phyloP scores from a whole-genome alignment of 192 early-diverging fungal species.

The Jimgerdemannia lactiflua region DNA sequence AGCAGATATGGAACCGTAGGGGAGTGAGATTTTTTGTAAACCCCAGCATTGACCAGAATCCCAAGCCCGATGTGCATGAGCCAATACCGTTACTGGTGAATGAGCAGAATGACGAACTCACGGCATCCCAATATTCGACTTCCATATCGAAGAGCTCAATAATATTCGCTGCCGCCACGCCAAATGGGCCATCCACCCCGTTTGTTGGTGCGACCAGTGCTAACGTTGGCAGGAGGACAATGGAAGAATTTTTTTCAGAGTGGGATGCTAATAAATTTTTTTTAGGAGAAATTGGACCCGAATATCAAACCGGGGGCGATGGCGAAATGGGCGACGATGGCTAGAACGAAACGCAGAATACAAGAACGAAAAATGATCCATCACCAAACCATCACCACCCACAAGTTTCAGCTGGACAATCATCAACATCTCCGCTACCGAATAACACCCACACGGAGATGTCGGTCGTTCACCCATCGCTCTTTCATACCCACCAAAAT shows the following conservation, averaged over 20 bases:
- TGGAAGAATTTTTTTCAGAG: not conserved
- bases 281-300: too few relatives aligned
- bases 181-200: not conserved
- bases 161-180: not conserved
- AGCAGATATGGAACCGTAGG: conserved; percentile 10
- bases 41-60: not conserved
- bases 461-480: too few relatives aligned
- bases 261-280: not conserved
- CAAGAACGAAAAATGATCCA: not conserved
- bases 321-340: not conserved
- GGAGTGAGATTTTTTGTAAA: not conserved
- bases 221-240: not conserved
- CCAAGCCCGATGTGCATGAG: not conserved
- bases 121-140: not conserved
- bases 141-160: not conserved
- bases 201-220: not conserved
- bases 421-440: too few relatives aligned
- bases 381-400: not conserved
- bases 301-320: not conserved
- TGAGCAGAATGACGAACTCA: not conserved
- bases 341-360: not conserved
- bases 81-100: not conserved
- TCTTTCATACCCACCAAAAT: too few relatives aligned
- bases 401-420: not conserved
- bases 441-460: too few relatives aligned